Base-by-base conservation (phyloP, 1,139 yeast species). In the Lodderomyces theae region DNA sequence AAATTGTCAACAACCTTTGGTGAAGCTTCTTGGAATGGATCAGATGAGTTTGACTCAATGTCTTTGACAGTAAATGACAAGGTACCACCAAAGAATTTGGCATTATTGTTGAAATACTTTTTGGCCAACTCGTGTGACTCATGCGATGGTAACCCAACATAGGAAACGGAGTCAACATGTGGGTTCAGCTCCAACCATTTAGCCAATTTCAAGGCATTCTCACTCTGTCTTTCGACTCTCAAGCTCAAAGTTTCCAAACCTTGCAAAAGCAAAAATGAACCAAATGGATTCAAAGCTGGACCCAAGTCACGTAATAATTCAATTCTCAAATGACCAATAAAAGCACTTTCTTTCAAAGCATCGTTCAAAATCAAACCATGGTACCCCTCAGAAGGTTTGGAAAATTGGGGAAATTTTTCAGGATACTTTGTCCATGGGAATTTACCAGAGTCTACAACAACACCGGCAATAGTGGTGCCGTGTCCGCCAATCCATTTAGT, bases 401-500 rank as follows among this genome's bases (percentile, higher is more conserved):
- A 83, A 61, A 89, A 85, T 64, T 89, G 96, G 38, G 97, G 96
- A 74, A 74, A 90, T 64, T 83, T 86, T 59, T 82, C 82, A 39
- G 95, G 94, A 68, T 86, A 78, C 49, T 87, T 77, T 46, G 77
- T 72, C 92, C 96, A 92, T 54, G 92, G 94, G 75, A 92, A 92
- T 47, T 84, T 87, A 53, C 97, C 97, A 33, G 89, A 79, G 63
- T 86, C 97, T 41, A 92, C 76, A 50, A 92, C 75, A 41, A 83
- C 87, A 70, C 98, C 98, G 40, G 87, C 97, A 63, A 92, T 82
- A 40, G 97, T 86, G 45, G 89, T 89, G 59, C 97, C 97, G 61
- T 90, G 97, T 47, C 97, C 98, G 51, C 96, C 96, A 53, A 92
- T 89, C 96, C 97, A 92, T 66, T 92, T 92, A 43, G 97, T 92